Conservation (phyloP, 2,329 filamentous ascomycete genomes). For the Aspergillus clavatus region DNA sequence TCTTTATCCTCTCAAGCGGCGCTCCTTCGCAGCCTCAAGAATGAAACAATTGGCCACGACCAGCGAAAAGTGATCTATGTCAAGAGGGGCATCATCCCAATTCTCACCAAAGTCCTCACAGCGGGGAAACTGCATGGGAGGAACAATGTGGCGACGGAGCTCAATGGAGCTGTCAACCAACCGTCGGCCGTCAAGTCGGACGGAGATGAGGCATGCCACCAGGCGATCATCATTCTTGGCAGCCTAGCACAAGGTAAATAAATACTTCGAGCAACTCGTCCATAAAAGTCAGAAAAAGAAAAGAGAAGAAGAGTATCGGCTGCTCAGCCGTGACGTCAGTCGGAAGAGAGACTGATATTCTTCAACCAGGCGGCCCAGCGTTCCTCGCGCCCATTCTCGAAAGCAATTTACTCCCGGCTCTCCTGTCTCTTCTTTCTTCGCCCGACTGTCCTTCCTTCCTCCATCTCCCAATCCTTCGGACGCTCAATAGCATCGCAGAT, state of each 20-base stretch:
- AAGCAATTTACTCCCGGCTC: constrained; percentile 61
- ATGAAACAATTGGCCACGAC: constrained; percentile 81
- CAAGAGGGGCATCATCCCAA: constrained; percentile 57
- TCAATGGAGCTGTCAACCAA: constrained; percentile 23
- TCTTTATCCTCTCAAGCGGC: constrained; percentile 41
- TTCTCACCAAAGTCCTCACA: constrained; percentile 47
- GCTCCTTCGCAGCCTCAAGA: constrained; percentile 72
- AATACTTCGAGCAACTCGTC: background rate
- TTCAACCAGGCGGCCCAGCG: constrained; percentile 63
- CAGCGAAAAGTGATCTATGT: constrained; percentile 81
- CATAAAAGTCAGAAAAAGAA: no score
- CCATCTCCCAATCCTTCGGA: constrained; percentile 67
- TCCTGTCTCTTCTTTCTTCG: constrained; percentile 67
- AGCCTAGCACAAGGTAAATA: constrained; percentile 74
- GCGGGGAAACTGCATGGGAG: constrained; percentile 40
- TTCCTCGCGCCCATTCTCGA: constrained; percentile 72
- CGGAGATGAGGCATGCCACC: constrained; percentile 65
- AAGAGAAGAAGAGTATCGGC: no score
- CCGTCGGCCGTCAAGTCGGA: constrained; percentile 47
- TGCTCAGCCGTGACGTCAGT: background rate
- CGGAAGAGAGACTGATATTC: constrained; percentile 15
- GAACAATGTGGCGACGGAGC: constrained; percentile 23
- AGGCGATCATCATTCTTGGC: constrained; percentile 78
- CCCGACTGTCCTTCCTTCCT: constrained; percentile 60
- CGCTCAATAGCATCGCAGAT: constrained; percentile 66